These are phyloP conservation scores for Viola odorata DNA, from an alignment of 345 rosid species.

Conservation along the genomic window DNA sequence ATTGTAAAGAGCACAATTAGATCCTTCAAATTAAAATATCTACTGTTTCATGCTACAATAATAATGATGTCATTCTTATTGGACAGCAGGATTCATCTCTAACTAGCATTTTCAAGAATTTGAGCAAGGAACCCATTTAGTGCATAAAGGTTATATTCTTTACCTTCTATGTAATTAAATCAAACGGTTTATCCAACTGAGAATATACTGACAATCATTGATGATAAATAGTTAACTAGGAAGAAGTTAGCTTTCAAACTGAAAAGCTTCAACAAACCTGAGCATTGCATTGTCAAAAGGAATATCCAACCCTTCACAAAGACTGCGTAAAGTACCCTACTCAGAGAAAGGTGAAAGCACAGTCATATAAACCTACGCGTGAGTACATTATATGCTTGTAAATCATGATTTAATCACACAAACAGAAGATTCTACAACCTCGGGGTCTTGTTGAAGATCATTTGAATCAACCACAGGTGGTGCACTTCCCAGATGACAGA, in stretches of 20 bases:
- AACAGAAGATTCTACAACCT: slow-evolving; percentile 38
- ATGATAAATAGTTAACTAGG: background rate
- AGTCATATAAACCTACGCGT: too few species aligned
- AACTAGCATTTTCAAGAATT: background rate
- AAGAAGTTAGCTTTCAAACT: background rate
- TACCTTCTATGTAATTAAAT: too few species aligned
- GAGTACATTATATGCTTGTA: background rate
- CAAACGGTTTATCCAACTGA: background rate
- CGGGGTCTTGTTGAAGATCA: slow-evolving; percentile 72
- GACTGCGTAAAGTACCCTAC: slow-evolving; percentile 66
- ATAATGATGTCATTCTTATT: too few species aligned
- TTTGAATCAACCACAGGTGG: slow-evolving; percentile 66
- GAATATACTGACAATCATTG: background rate
- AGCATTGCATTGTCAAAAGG: slow-evolving; percentile 77
- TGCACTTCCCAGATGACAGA: slow-evolving; percentile 56
- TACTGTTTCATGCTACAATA: too few species aligned
- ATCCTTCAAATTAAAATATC: background rate
- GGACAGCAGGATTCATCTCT: background rate
- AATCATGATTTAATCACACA: background rate
- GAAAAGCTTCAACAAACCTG: slow-evolving; percentile 34
- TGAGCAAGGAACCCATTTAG: background rate
- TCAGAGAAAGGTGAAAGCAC: slow-evolving; percentile 1
- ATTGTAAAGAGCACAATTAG: slow-evolving; percentile 4
- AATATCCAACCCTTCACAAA: slow-evolving; percentile 68
- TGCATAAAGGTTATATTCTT: too few species aligned